Conservation (phyloP, 208 protist species). For the Wallacemonas sp. region DNA sequence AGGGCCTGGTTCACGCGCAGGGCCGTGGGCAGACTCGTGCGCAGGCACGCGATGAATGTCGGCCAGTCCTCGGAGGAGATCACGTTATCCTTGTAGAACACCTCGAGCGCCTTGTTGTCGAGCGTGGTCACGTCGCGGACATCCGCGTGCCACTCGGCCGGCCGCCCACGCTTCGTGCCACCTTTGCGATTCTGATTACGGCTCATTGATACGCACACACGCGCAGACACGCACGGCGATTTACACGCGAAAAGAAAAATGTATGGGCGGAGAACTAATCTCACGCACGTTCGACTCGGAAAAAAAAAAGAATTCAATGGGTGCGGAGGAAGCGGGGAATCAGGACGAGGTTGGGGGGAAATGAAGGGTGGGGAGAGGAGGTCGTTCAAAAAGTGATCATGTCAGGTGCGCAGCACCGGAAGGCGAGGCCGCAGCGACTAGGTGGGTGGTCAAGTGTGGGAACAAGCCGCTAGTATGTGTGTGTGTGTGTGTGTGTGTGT, state of each 20-base stretch:
- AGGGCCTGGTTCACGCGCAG: conserved; percentile 57
- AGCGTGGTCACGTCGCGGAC: conserved; percentile 54
- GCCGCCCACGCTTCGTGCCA: conserved; percentile 58
- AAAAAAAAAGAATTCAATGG: neutral
- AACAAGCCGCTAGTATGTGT: too few relatives aligned
- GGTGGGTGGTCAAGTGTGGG: too few relatives aligned
- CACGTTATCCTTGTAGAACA: conserved; percentile 75
- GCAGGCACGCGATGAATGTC: conserved; percentile 60
- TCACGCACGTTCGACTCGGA: too few relatives aligned
- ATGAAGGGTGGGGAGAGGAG: too few relatives aligned
- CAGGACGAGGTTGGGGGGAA: too few relatives aligned
- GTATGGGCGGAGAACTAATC: too few relatives aligned
- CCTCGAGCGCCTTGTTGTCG: conserved; percentile 64
- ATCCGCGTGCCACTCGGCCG: conserved; percentile 70
- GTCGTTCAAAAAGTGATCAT: too few relatives aligned
- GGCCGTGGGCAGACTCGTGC: conserved; percentile 71
- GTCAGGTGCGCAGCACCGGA: too few relatives aligned
- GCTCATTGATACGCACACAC: conserved; percentile 49
- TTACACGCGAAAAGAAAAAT: conserved; percentile 14
- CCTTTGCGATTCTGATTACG: conserved; percentile 75
- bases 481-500: too few relatives aligned
- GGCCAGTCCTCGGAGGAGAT: conserved; percentile 64
- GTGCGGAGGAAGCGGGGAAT: too few relatives aligned
- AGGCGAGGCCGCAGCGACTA: too few relatives aligned
- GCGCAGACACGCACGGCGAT: too few relatives aligned